A percentile compares a stretch with the other conserved stretches of the same genome.
These are phyloP conservation scores for Rugosomyces carneus DNA, from an alignment of 1,284 basidiomycete genomes.

Conservation along the genomic window DNA sequence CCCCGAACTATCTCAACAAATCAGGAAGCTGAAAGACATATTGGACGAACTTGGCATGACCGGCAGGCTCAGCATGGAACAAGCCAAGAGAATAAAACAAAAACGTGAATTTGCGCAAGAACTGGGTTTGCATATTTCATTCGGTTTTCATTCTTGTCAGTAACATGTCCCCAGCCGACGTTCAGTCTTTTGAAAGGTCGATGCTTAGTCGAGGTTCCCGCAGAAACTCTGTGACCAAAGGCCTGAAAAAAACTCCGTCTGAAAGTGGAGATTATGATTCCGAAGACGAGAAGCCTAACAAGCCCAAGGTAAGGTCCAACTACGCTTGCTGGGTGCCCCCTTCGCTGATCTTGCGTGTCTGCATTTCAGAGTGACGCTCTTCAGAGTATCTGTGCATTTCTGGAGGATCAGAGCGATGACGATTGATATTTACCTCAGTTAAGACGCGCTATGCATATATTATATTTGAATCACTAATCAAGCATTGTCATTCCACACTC, in stretches of 20 bases:
- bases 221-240: conserved; percentile 6
- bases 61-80: conserved; percentile 69
- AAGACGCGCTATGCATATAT: not conserved
- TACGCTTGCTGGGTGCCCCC: not conserved
- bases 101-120: conserved; percentile 74
- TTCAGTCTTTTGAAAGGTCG: conserved; percentile 50
- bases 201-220: conserved; percentile 22
- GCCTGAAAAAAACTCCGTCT: not conserved
- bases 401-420: conserved; percentile 59
- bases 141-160: not conserved
- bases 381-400: conserved; percentile 63
- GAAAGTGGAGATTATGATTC: conserved; percentile 17
- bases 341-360: not conserved
- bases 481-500: not conserved
- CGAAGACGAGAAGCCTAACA: conserved; percentile 27
- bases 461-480: not conserved
- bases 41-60: conserved; percentile 74
- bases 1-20: conserved; percentile 57
- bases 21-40: conserved; percentile 57
- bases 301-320: conserved; percentile 21
- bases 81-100: conserved; percentile 69
- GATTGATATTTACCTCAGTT: conserved; percentile 18
- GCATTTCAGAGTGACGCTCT: conserved; percentile 35
- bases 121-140: conserved; percentile 47
- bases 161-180: conserved; percentile 47